Evolutionary conservation across 441 rosid genomes (phyloP).

Genomic region (Populus hybrid): DNA sequence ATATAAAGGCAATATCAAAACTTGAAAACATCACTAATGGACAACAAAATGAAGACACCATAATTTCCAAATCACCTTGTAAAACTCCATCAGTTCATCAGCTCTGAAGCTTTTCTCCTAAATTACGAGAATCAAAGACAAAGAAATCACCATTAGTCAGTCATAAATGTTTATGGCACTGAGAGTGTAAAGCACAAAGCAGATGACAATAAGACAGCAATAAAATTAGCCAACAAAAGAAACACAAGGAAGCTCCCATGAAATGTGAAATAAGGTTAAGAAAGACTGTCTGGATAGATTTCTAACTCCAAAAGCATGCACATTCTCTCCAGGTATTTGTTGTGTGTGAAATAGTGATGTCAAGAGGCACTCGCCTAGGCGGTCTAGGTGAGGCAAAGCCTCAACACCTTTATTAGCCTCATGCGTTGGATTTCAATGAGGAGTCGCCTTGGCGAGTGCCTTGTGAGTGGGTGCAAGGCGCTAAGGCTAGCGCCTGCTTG

Average conservation of each 20-base stretch:
- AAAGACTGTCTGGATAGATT: neutral
- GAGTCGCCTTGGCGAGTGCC: no score
- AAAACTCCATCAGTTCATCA: constrained; percentile 80
- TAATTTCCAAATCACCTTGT: constrained; percentile 49
- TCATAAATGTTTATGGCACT: neutral
- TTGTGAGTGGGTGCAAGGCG: no score
- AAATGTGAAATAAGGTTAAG: neutral
- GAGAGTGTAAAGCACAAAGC: neutral
- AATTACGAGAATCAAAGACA: neutral
- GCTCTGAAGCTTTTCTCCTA: constrained; percentile 81
- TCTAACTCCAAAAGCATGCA: neutral
- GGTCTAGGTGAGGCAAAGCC: no score
- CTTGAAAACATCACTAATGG: neutral
- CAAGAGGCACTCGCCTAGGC: no score
- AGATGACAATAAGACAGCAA: neutral
- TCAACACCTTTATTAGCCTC: no score
- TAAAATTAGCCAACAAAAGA: neutral
- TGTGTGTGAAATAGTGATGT: neutral
- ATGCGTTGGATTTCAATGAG: no score
- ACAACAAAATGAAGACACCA: neutral
- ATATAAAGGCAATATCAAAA: neutral
- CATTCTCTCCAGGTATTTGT: neutral
- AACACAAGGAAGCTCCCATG: neutral
- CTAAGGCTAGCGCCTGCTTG: no score
- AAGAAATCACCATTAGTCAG: neutral